Conservation (phyloP, 352 stramenopile species). For the Pythium brassicae region DNA sequence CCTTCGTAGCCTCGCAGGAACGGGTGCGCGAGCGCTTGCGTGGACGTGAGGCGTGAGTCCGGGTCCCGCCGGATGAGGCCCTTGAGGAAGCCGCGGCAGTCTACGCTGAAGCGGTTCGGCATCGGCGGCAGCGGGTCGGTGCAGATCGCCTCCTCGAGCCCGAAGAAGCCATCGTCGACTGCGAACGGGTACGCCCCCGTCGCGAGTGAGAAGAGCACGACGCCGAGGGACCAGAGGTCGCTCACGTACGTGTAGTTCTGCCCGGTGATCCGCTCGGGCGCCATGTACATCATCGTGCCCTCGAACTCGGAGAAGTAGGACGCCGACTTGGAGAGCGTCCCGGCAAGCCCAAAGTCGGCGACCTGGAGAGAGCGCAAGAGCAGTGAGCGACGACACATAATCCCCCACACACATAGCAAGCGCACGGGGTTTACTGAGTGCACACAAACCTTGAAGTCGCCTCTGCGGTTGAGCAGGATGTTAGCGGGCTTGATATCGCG, state of each 20-base stretch:
- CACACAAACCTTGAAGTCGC: conserved; percentile 68
- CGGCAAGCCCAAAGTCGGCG: conserved; percentile 78
- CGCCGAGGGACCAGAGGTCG: conserved; percentile 75
- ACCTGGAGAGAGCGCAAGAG: conserved; percentile 23
- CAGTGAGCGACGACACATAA: no score
- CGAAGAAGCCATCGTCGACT: conserved; percentile 76
- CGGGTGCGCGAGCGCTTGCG: conserved; percentile 87
- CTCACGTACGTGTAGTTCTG: conserved; percentile 82
- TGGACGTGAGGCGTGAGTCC: conserved; percentile 63
- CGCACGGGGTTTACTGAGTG: no score
- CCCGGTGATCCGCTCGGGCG: conserved; percentile 88
- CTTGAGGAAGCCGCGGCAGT: conserved; percentile 92
- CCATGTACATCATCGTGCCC: conserved; percentile 95
- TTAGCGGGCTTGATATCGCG: conserved; percentile 91
- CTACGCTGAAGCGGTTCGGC: conserved; percentile 76
- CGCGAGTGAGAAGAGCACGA: conserved; percentile 64
- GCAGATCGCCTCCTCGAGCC: conserved; percentile 79
- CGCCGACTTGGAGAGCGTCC: conserved; percentile 64
- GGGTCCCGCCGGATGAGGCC: conserved; percentile 89
- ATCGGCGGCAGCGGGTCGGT: conserved; percentile 66
- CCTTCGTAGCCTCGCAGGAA: conserved; percentile 63
- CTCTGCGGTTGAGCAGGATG: conserved; percentile 79
- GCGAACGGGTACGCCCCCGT: conserved; percentile 70
- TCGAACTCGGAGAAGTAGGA: conserved; percentile 85
- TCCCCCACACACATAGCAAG: not conserved